These are phyloP conservation scores for Knoxdaviesia proteae DNA, from an alignment of 2,329 filamentous ascomycete species.

Conservation along the genomic window DNA sequence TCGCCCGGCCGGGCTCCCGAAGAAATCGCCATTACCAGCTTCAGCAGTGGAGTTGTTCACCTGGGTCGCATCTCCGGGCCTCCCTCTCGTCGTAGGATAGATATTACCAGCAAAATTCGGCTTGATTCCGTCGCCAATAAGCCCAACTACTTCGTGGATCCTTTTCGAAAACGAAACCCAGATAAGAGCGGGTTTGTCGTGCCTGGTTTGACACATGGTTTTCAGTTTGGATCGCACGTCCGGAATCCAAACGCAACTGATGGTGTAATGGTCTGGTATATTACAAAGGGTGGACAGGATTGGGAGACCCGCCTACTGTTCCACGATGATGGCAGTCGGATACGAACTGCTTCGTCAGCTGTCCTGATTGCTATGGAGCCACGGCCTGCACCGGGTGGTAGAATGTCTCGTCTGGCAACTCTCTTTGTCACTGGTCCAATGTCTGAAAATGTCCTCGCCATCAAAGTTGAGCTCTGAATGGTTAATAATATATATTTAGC, in stretches of 20 bases:
- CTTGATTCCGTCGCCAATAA: constrained; percentile 19
- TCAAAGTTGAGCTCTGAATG: too few species aligned
- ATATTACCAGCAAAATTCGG: constrained; percentile 6
- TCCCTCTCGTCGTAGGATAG: neutral
- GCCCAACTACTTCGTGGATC: constrained; percentile 34
- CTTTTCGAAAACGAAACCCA: constrained; percentile 18
- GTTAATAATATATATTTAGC: too few species aligned
- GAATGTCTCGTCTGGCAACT: too few species aligned
- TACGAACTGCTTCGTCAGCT: constrained; percentile 28
- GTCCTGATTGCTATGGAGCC: constrained; percentile 32
- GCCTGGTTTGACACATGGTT: constrained; percentile 21
- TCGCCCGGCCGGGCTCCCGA: constrained; percentile 20
- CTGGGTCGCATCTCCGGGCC: constrained; percentile 1
- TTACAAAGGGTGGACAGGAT: neutral
- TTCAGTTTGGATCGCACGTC: constrained; percentile 14
- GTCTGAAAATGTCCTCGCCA: too few species aligned
- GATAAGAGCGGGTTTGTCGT: constrained; percentile 34
- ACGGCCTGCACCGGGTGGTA: too few species aligned
- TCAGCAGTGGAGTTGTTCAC: constrained; percentile 23
- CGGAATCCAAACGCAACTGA: constrained; percentile 16
- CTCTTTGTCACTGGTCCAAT: too few species aligned
- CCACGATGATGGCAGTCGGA: constrained; percentile 30
- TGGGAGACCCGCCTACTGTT: constrained; percentile 31
- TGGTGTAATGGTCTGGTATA: constrained; percentile 24
- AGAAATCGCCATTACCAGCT: constrained; percentile 22